These are phyloP conservation scores for Sugiyamaella marilandica DNA, from an alignment of 805 yeast genomes.

Conservation along the genomic window DNA sequence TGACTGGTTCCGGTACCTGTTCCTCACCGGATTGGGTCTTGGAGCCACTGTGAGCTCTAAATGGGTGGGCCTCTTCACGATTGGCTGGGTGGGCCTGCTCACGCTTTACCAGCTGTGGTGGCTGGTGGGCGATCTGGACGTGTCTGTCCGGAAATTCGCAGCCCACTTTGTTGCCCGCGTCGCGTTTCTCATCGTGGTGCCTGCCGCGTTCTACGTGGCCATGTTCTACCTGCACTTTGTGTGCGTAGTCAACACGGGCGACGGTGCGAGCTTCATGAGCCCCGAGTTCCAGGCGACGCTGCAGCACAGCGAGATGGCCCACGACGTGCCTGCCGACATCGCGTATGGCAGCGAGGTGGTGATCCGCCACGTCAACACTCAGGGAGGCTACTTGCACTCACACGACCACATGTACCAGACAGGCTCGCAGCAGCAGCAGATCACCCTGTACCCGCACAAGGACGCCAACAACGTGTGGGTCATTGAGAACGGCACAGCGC, in stretches of 20 bases:
- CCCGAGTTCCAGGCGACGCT: conserved; percentile 64
- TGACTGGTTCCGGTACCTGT: conserved; percentile 50
- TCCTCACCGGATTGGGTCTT: conserved; percentile 44
- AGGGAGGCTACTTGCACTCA: conserved; percentile 79
- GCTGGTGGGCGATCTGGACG: conserved; percentile 42
- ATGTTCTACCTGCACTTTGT: conserved; percentile 56
- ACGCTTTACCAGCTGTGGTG: conserved; percentile 58
- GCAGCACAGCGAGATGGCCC: conserved; percentile 23
- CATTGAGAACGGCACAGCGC: conserved; percentile 43
- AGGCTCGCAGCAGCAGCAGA: conserved; percentile 74
- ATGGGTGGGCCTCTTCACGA: conserved; percentile 65
- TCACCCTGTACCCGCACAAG: conserved; percentile 61
- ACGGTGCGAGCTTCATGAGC: conserved; percentile 58
- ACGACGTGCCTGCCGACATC: conserved; percentile 55
- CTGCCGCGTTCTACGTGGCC: conserved; percentile 52
- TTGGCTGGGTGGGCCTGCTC: conserved; percentile 56
- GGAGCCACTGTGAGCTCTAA: conserved; percentile 61
- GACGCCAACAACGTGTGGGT: conserved; percentile 74
- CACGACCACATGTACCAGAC: conserved; percentile 57
- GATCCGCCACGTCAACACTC: conserved; percentile 61
- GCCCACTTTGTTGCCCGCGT: conserved; percentile 41
- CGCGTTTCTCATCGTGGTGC: conserved; percentile 46
- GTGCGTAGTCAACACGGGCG: conserved; percentile 43
- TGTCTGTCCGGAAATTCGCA: conserved; percentile 33
- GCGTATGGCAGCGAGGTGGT: conserved; percentile 68